Conservation (phyloP, 352 stramenopile species). For the Phytophthora sansomeana region DNA sequence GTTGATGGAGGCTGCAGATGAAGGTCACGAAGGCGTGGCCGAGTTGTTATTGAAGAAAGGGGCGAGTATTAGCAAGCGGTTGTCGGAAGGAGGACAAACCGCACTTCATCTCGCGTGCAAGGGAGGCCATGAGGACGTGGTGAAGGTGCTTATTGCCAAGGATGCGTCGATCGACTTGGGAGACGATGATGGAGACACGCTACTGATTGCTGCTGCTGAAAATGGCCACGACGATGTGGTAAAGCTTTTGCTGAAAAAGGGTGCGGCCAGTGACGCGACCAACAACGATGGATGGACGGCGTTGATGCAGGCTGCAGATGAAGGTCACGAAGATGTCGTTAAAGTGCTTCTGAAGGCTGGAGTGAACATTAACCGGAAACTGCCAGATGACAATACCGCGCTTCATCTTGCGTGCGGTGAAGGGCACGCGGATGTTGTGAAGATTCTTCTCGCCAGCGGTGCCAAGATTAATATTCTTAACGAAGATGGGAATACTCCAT, state of each 20-base stretch:
- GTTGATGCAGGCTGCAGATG: background rate
- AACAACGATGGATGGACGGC: slow-evolving; percentile 10
- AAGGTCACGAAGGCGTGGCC: background rate
- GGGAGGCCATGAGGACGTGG: background rate
- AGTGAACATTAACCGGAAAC: background rate
- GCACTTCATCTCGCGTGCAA: background rate
- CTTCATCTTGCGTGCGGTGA: background rate
- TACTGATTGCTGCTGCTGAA: no score
- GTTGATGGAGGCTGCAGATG: slow-evolving; percentile 2
- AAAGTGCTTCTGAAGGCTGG: background rate
- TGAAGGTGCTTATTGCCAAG: slow-evolving; percentile 3
- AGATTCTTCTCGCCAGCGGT: background rate
- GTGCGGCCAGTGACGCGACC: background rate
- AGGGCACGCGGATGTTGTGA: background rate
- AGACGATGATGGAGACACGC: no score
- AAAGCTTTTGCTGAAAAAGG: background rate
- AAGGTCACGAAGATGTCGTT: background rate
- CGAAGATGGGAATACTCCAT: background rate
- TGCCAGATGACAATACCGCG: background rate
- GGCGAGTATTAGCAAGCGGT: no score
- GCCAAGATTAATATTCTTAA: background rate
- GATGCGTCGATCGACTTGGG: no score
- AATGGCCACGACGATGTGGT: background rate
- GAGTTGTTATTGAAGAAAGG: no score
- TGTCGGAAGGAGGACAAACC: no score